phyloP scores from a whole-genome alignment of 495 filamentous ascomycete species.

The Podospora fimiseda region DNA sequence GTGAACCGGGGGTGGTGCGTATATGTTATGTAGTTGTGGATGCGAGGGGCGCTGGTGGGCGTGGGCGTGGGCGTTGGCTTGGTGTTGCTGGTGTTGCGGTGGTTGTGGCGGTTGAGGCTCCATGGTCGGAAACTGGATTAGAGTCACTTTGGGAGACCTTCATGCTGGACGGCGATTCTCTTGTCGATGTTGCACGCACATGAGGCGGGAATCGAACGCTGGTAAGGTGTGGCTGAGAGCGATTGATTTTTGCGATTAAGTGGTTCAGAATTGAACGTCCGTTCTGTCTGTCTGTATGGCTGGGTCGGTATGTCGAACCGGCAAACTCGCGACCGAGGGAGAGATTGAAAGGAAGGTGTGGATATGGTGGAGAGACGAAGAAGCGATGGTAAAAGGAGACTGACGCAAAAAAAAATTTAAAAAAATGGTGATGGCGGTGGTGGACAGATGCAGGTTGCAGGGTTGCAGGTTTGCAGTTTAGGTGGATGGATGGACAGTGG shows the following conservation, averaged over 20 bases:
- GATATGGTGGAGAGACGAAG: neutral
- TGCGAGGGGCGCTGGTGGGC: constrained; percentile 27
- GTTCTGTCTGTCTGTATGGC: neutral
- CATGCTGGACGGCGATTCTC: constrained; percentile 24
- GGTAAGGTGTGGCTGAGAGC: too few relatives aligned
- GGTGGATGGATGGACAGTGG: neutral
- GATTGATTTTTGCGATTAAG: too few relatives aligned
- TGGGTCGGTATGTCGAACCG: neutral
- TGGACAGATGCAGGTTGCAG: neutral
- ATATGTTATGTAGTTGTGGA: constrained; percentile 34
- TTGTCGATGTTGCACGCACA: neutral
- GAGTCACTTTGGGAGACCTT: constrained; percentile 20
- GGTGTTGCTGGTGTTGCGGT: constrained; percentile 22
- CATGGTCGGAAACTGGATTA: constrained; percentile 23
- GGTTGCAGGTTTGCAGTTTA: neutral
- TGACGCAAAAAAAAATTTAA: neutral
- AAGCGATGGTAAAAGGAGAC: neutral
- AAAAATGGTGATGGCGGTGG: neutral
- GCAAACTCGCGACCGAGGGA: neutral
- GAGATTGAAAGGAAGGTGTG: neutral
- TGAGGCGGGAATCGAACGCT: constrained; percentile 18
- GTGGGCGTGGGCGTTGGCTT: neutral
- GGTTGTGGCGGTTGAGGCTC: constrained; percentile 27
- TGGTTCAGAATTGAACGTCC: too few relatives aligned
- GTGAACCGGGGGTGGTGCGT: constrained; percentile 26